Base-by-base conservation (phyloP, 176 grass and related monocot genomes). In the Triticum urartu region DNA sequence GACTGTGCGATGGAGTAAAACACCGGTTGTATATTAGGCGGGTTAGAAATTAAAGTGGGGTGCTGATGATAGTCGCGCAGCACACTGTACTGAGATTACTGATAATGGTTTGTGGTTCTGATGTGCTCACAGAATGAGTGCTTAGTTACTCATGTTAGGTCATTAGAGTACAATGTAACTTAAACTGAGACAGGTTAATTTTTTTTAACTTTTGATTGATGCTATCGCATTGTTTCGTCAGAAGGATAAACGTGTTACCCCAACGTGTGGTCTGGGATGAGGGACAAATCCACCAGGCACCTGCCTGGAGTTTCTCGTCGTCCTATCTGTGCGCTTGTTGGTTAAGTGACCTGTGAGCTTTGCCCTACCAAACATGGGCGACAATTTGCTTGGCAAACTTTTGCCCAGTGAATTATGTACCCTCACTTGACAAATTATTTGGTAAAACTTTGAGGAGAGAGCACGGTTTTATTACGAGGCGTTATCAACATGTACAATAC, bases 21-120 rank as follows among this genome's bases (percentile, higher is more conserved):
- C 11, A 84, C 39, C 15, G 63, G 39, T 70, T 40, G 72, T 78
- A 78, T 10, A 82, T 54, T 87, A 63, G 38, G 52, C 20, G 25
- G 15, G 11, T 82, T n/a, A 17, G 56, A 34, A 58, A 38, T 67
- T 13, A 30, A 82, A 30, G 39, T 54, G 56, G 0, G 14, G 62
- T 28, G 28, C 6, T 59, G 24, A 32, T 13, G 28, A 81, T 64
- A 3, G 2, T 25, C 18, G 5, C 59, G 69, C 43, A 14, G 7
- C 13, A 39, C 14, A 52, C 26, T 14, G 1, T 25, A 13, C 20
- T 24, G 56, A 22, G 64, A 9, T 30, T 77, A 25, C 11, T 35
- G 36, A 11, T 12, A 65, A 67, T 56, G 10, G 25, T 58, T 13
- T 39, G 64, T 3, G 47, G 17, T 18, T 54, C 40, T 17, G 8